These are phyloP conservation scores for Candida broadrunensis DNA, from an alignment of 805 yeast species.

Conservation along the genomic window DNA sequence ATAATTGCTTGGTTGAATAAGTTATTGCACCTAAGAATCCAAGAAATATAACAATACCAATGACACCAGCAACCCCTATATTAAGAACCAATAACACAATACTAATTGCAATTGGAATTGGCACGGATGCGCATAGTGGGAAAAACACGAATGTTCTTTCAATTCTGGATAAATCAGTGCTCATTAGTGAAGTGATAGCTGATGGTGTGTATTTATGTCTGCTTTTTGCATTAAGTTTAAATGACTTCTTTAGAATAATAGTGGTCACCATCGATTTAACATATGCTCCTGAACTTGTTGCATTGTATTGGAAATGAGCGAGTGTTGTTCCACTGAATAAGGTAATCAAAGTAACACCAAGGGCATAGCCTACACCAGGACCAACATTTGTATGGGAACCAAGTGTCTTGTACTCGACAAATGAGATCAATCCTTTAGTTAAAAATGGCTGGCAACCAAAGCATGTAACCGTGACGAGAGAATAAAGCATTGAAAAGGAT, in stretches of 20 bases:
- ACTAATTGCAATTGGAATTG: slow-evolving; percentile 57
- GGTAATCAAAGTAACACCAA: slow-evolving; percentile 21
- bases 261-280: slow-evolving; percentile 65
- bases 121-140: slow-evolving; percentile 57
- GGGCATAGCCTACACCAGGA: slow-evolving; percentile 31
- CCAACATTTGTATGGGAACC: slow-evolving; percentile 18
- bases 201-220: slow-evolving; percentile 59
- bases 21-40: slow-evolving; percentile 46
- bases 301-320: slow-evolving; percentile 58
- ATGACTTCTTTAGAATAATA: slow-evolving; percentile 64
- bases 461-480: slow-evolving; percentile 1
- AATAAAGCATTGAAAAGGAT: slow-evolving; percentile 1
- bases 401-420: slow-evolving; percentile 21
- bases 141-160: slow-evolving; percentile 65
- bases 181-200: slow-evolving; percentile 65
- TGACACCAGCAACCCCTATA: slow-evolving; percentile 66
- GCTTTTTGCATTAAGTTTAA: slow-evolving; percentile 53
- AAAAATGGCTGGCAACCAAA: slow-evolving; percentile 17
- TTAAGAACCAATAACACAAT: slow-evolving; percentile 59
- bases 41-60: slow-evolving; percentile 51
- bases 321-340: slow-evolving; percentile 21
- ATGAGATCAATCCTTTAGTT: slow-evolving; percentile 26
- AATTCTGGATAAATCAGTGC: slow-evolving; percentile 73
- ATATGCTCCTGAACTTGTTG: slow-evolving; percentile 60
- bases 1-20: slow-evolving; percentile 45